Percentiles rank a stretch among this genome's conserved stretches.
Conservation (phyloP, 1,139 yeast genomes). For the Lodderomyces theae region DNA sequence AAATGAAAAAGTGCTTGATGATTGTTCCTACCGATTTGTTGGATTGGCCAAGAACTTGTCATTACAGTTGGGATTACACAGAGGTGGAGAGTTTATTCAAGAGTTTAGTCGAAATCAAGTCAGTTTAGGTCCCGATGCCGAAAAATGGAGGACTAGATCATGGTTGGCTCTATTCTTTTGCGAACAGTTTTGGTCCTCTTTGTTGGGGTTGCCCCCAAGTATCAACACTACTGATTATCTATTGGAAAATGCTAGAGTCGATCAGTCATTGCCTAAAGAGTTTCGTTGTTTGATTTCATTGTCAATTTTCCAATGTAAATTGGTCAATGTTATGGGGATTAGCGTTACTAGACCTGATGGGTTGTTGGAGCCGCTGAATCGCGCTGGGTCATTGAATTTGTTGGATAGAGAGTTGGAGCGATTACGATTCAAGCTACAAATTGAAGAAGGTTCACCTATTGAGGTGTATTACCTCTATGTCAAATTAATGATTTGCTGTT, state of each 20-base stretch:
- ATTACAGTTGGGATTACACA: conserved; percentile 85
- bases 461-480: conserved; percentile 80
- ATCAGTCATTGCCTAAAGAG: conserved; percentile 62
- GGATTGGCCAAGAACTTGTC: conserved; percentile 85
- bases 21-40: conserved; percentile 83
- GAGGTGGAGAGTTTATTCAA: conserved; percentile 83
- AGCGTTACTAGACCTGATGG: conserved; percentile 91
- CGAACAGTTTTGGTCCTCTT: conserved; percentile 90
- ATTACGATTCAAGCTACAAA: conserved; percentile 58
- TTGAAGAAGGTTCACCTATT: conserved; percentile 62
- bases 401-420: conserved; percentile 78
- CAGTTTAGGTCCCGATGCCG: conserved; percentile 80
- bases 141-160: conserved; percentile 89
- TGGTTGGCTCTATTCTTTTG: conserved; percentile 88
- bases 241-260: conserved; percentile 74
- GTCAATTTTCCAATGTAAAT: conserved; percentile 79
- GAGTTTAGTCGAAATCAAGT: conserved; percentile 92
- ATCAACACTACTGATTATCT: conserved; percentile 76
- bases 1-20: conserved; percentile 88
- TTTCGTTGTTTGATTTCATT: conserved; percentile 72
- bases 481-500: conserved; percentile 79
- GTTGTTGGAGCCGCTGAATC: conserved; percentile 74
- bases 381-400: conserved; percentile 75
- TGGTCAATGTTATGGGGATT: conserved; percentile 84
- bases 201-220: conserved; percentile 83